A percentile compares a stretch with the other conserved stretches of the same genome.
Conservation (phyloP, 73 alveolate genomes). For the Effrenium voratum region DNA sequence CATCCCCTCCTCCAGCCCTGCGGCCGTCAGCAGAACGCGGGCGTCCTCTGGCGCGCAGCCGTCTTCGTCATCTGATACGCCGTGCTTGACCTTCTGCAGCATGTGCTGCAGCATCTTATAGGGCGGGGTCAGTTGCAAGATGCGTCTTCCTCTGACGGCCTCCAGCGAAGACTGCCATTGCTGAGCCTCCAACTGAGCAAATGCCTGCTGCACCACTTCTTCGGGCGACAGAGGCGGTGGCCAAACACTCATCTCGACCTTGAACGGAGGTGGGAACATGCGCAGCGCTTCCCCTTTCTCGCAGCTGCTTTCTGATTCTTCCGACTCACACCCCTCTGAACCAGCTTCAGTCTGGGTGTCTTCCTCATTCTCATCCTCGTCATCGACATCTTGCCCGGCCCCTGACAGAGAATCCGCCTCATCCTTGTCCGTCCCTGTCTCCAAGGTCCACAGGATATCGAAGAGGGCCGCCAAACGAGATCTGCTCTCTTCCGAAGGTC, state of each 20-base stretch:
- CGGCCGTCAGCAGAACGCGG: conserved; percentile 3
- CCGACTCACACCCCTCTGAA: not conserved
- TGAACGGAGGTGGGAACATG: conserved; percentile 52
- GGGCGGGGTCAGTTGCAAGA: conserved; percentile 30
- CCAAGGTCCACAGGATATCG: not conserved
- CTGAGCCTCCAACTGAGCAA: not conserved
- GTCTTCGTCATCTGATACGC: conserved; percentile 4
- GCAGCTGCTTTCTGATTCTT: not conserved
- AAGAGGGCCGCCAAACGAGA: conserved; percentile 65
- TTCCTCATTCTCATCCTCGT: not conserved
- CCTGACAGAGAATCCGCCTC: not conserved
- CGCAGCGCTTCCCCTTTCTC: not conserved
- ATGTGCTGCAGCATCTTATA: conserved; percentile 1
- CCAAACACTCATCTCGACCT: not conserved
- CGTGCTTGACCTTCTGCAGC: conserved; percentile 33
- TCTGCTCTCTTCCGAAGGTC: conserved; percentile 10
- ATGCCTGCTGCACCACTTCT: conserved; percentile 26
- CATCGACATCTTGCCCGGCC: not conserved
- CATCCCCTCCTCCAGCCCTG: conserved; percentile 35
- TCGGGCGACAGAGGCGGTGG: conserved; percentile 39
- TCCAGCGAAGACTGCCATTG: not conserved
- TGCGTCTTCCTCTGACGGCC: conserved; percentile 60
- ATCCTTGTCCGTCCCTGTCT: not conserved
- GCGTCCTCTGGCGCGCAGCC: not conserved
- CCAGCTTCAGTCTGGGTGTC: not conserved